phyloP scores from a whole-genome alignment of 495 filamentous ascomycete species.

The Patellaria atrata region DNA sequence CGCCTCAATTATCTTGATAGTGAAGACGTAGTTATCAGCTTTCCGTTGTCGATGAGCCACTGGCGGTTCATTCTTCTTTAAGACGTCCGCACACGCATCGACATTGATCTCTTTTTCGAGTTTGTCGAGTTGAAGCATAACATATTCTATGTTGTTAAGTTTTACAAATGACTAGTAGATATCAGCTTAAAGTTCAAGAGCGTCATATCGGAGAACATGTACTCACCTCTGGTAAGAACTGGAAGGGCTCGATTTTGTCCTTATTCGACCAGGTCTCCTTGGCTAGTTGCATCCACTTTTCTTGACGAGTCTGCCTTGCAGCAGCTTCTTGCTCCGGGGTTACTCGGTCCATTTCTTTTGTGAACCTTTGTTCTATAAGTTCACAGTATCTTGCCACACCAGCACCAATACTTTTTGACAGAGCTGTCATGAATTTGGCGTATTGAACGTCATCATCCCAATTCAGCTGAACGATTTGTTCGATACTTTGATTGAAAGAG shows the following conservation, averaged over 20 bases:
- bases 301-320: constrained; percentile 65
- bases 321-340: constrained; percentile 76
- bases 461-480: constrained; percentile 69
- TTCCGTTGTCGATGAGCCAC: constrained; percentile 37
- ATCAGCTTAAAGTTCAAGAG: constrained; percentile 11
- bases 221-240: constrained; percentile 84
- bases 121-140: constrained; percentile 75
- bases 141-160: constrained; percentile 94
- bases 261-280: constrained; percentile 91
- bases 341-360: constrained; percentile 81
- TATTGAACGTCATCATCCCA: constrained; percentile 92
- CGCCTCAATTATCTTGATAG: constrained; percentile 97
- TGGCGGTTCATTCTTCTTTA: constrained; percentile 49
- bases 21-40: constrained; percentile 82
- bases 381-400: constrained; percentile 88
- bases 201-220: background rate
- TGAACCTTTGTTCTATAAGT: constrained; percentile 70
- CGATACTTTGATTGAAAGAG: constrained; percentile 78
- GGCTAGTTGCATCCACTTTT: constrained; percentile 79
- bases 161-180: constrained; percentile 73
- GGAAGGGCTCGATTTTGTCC: constrained; percentile 93
- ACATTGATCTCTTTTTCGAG: constrained; percentile 82
- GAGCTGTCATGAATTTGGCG: constrained; percentile 92
- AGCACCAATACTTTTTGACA: constrained; percentile 71
- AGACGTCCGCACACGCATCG: constrained; percentile 78